phyloP scores from a whole-genome alignment of 768 basidiomycete species.

The Suillus weaverae region DNA sequence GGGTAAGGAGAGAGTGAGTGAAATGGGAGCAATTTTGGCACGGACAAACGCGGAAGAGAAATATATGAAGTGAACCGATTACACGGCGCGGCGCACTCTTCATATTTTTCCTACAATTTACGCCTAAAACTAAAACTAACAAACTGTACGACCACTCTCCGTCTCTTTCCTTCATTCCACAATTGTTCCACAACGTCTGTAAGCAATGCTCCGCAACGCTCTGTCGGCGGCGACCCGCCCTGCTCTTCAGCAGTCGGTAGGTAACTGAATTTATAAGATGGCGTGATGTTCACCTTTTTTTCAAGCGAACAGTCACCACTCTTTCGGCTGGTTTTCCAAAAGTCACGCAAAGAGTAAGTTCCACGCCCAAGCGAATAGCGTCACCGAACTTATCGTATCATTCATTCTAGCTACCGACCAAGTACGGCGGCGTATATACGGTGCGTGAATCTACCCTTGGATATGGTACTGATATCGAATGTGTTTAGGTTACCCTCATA shows the following conservation, averaged over 20 bases:
- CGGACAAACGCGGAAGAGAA: slow-evolving; percentile 14
- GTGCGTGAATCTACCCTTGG: slow-evolving; percentile 36
- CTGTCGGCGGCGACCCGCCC: slow-evolving; percentile 58
- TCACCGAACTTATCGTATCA: slow-evolving; percentile 12
- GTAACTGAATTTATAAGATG: slow-evolving; percentile 20
- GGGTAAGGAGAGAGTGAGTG: slow-evolving; percentile 15
- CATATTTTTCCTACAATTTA: slow-evolving; percentile 5
- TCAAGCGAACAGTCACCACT: slow-evolving; percentile 70
- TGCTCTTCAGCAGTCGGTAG: slow-evolving; percentile 49
- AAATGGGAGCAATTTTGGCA: slow-evolving; percentile 10
- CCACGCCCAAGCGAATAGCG: not conserved
- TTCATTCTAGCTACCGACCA: slow-evolving; percentile 66
- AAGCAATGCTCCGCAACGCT: slow-evolving; percentile 70
- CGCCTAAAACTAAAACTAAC: slow-evolving; percentile 8
- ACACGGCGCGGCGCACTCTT: not conserved
- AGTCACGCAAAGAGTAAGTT: slow-evolving; percentile 65
- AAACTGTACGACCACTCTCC: slow-evolving; percentile 11
- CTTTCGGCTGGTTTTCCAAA: slow-evolving; percentile 78
- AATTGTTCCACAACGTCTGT: slow-evolving; percentile 32
- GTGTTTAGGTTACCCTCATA: slow-evolving; percentile 84
- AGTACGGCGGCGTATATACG: slow-evolving; percentile 92
- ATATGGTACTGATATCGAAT: slow-evolving; percentile 23
- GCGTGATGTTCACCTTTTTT: slow-evolving; percentile 8
- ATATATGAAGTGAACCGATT: slow-evolving; percentile 6
- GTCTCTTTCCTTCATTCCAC: slow-evolving; percentile 33